Evolutionary conservation across 1,284 basidiomycete genomes (phyloP).

Genomic region (Athelia sp.): DNA sequence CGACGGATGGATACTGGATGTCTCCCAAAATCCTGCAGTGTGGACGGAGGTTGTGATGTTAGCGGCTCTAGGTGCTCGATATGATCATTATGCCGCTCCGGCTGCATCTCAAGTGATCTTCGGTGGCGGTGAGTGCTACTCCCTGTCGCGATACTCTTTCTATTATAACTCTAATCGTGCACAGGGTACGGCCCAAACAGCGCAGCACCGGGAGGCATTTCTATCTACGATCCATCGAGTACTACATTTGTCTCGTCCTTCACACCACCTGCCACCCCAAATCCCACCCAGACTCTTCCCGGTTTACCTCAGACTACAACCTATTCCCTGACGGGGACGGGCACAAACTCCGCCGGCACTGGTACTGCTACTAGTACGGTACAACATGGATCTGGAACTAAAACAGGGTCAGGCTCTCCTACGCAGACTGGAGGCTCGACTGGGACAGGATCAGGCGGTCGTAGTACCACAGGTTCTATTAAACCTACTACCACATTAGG

Average conservation of each 20-base stretch:
- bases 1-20: slow-evolving; percentile 77
- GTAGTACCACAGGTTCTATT: slow-evolving; percentile 1
- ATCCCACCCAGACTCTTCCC: slow-evolving; percentile 34
- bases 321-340: no score
- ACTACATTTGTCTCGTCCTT: slow-evolving; percentile 34
- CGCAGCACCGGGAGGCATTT: slow-evolving; percentile 44
- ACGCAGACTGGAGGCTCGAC: slow-evolving; percentile 3
- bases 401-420: slow-evolving; percentile 2
- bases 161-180: neutral
- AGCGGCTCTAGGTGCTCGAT: slow-evolving; percentile 52
- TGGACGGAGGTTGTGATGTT: slow-evolving; percentile 53
- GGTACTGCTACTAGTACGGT: slow-evolving; percentile 4
- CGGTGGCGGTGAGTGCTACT: slow-evolving; percentile 64
- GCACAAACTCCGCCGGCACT: no score
- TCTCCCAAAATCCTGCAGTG: slow-evolving; percentile 44
- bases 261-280: slow-evolving; percentile 31
- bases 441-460: slow-evolving; percentile 9
- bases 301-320: slow-evolving; percentile 16
- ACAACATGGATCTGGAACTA: slow-evolving; percentile 2
- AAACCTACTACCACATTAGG: neutral
- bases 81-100: slow-evolving; percentile 68
- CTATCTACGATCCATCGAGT: slow-evolving; percentile 45
- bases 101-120: slow-evolving; percentile 64
- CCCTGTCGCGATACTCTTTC: slow-evolving; percentile 3
- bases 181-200: slow-evolving; percentile 53